Evolutionary conservation across 2,329 filamentous ascomycete species (phyloP).

Genomic region (Fusarium neocosmosporiellum): DNA sequence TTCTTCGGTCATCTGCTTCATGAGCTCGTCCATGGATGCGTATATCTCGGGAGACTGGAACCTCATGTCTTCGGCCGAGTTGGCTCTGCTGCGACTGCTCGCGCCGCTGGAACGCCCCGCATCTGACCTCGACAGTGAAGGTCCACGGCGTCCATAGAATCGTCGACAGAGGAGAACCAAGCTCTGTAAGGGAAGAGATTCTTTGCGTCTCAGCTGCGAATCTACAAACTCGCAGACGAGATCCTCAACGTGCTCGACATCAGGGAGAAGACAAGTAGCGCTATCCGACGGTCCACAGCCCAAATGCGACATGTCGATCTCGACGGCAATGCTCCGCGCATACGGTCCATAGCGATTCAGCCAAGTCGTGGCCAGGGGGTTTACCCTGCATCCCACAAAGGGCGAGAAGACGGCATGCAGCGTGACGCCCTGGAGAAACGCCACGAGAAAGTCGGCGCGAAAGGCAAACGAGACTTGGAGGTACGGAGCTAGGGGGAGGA

Average conservation of each 20-base stretch:
- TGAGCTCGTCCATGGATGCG: neutral
- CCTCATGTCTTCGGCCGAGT: neutral
- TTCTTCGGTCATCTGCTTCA: neutral
- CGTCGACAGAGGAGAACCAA: conserved; percentile 51
- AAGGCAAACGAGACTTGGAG: conserved; percentile 49
- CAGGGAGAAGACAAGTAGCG: conserved; percentile 40
- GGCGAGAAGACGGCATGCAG: conserved; percentile 56
- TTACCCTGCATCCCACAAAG: conserved; percentile 46
- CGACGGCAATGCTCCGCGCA: conserved; percentile 52
- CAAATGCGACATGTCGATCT: conserved; percentile 55
- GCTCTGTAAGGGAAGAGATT: conserved; percentile 40
- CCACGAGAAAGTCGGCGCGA: conserved; percentile 51
- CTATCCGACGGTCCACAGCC: conserved; percentile 45
- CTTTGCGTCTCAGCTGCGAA: conserved; percentile 36
- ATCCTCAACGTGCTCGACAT: conserved; percentile 39
- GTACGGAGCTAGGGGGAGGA: conserved; percentile 41
- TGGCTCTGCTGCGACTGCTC: conserved; percentile 6
- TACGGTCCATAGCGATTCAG: conserved; percentile 49
- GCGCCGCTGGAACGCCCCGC: conserved; percentile 1
- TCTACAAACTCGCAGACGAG: conserved; percentile 46
- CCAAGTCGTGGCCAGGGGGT: conserved; percentile 51
- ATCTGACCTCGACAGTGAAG: neutral
- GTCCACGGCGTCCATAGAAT: conserved; percentile 44
- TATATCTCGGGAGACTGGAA: neutral
- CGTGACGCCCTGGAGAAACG: conserved; percentile 48